Base-by-base conservation (phyloP, 2,329 filamentous ascomycete species). In the Ophiostoma populinum region DNA sequence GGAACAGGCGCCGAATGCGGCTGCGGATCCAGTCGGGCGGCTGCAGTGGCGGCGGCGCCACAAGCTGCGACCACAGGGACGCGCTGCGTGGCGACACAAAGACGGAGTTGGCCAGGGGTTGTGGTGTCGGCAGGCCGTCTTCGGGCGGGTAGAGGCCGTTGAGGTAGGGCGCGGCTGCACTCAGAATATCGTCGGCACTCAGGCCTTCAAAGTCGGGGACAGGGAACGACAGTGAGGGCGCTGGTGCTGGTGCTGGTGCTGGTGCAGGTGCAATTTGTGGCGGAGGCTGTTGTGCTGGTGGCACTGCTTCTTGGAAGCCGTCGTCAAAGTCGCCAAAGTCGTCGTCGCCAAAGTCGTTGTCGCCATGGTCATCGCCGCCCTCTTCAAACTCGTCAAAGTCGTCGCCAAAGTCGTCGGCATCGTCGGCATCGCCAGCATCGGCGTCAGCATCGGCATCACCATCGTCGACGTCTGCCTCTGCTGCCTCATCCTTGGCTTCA, bases 21-120 rank as follows among this genome's bases (percentile, higher is more conserved):
- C 85, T 93, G 43, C 90, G 82, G 40, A 94, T 92, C 90, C 90
- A 98, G 55, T 98, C 90, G 1, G 90, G 87, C 6, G 90, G 90
- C 49, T 93, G 85, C 24, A 98, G 70, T 3, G 90, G 86, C 2
- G 90, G 90, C 15, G 90, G 87, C 2, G 87, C 87, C 20, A 94
- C 83, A 5, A 98, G 73, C 59, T 98, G 90, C 26, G 86, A 85
- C 90, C 90, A 98, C 22, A 98, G 65, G 0, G 90, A 94, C 37
- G 81, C 75, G 41, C 81, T 92, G 39, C 86, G 75, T 35, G 85
- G 78, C 26, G 82, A 92, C 36, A 82, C 72, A 55, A 94, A 90
- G 34, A 83, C 69, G 29, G 78, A 62, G 41, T 68, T 64, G 22
- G 63, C 64, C 7, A 61, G 58, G n/a, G 60, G 55, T 37, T 63